Evolutionary conservation across 2,329 filamentous ascomycete genomes (phyloP).

Genomic region (Rhynchosporium agropyri): DNA sequence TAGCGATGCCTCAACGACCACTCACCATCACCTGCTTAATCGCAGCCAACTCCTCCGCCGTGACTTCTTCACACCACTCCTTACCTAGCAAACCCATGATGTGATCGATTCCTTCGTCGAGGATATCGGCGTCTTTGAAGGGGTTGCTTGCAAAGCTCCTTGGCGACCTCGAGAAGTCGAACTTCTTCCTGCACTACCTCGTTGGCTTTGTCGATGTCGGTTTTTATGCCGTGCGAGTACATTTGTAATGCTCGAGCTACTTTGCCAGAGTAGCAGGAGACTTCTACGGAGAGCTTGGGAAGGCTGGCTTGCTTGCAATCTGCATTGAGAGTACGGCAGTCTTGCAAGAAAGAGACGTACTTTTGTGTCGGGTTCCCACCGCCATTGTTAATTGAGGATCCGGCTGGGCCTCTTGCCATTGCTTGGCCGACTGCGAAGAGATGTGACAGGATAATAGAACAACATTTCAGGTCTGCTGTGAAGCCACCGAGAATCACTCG

Average conservation of each 20-base stretch:
- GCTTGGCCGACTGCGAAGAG: not conserved
- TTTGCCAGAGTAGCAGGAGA: constrained; percentile 41
- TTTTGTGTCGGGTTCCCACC: not conserved
- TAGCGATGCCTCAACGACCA: constrained; percentile 36
- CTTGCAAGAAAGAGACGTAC: constrained; percentile 33
- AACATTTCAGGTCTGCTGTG: not conserved
- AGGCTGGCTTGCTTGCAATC: constrained; percentile 41
- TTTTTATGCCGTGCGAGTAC: constrained; percentile 19
- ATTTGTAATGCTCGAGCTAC: not conserved
- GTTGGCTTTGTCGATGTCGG: constrained; percentile 24
- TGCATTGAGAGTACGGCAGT: constrained; percentile 41
- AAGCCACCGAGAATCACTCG: constrained; percentile 28
- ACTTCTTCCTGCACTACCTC: constrained; percentile 7
- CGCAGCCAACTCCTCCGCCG: constrained; percentile 43
- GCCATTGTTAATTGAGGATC: not conserved
- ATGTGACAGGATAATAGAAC: not conserved
- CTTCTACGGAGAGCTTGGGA: constrained; percentile 45
- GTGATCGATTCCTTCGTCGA: constrained; percentile 40
- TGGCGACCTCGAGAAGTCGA: constrained; percentile 39
- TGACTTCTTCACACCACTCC: constrained; percentile 47
- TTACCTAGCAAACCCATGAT: constrained; percentile 39
- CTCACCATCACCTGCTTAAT: constrained; percentile 9
- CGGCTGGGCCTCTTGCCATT: not conserved
- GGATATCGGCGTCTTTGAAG: constrained; percentile 40
- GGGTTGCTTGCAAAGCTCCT: constrained; percentile 41